A percentile compares a stretch with the other conserved stretches of the same genome.
Conservation (phyloP, 805 yeast genomes). For the Starmerella kuoi region DNA sequence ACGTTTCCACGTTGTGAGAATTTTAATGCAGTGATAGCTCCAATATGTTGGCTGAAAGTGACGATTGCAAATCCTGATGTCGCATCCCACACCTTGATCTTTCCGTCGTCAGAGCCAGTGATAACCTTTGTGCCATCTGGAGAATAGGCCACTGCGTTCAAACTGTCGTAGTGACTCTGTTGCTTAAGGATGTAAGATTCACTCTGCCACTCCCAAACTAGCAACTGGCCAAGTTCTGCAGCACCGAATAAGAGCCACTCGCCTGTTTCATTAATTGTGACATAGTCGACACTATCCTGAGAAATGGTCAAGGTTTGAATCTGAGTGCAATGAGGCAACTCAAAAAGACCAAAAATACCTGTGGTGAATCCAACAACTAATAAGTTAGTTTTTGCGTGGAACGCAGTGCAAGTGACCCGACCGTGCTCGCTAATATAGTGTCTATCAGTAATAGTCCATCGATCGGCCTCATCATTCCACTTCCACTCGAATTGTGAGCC, state of each 20-base stretch:
- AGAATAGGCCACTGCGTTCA: conserved; percentile 73
- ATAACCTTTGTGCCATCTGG: conserved; percentile 90
- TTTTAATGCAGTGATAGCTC: conserved; percentile 76
- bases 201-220: conserved; percentile 98
- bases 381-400: conserved; percentile 58
- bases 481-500: conserved; percentile 94
- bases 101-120: conserved; percentile 94
- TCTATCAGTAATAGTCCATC: conserved; percentile 73
- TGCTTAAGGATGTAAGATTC: conserved; percentile 91
- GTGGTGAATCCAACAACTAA: conserved; percentile 79
- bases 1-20: conserved; percentile 88
- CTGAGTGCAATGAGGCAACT: conserved; percentile 36
- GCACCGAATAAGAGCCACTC: conserved; percentile 98
- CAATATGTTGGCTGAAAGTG: conserved; percentile 81
- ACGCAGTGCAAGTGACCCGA: conserved; percentile 67
- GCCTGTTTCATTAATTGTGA: conserved; percentile 67
- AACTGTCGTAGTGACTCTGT: conserved; percentile 91
- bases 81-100: conserved; percentile 92
- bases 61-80: conserved; percentile 82
- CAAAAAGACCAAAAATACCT: conserved; percentile 87
- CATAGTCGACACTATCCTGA: conserved; percentile 74
- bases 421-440: conserved; percentile 61
- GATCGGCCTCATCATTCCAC: conserved; percentile 37
- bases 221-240: conserved; percentile 73
- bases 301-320: conserved; percentile 88